Evolutionary conservation across 768 basidiomycete genomes (phyloP).

Genomic region (Coprinopsis cinerea): DNA sequence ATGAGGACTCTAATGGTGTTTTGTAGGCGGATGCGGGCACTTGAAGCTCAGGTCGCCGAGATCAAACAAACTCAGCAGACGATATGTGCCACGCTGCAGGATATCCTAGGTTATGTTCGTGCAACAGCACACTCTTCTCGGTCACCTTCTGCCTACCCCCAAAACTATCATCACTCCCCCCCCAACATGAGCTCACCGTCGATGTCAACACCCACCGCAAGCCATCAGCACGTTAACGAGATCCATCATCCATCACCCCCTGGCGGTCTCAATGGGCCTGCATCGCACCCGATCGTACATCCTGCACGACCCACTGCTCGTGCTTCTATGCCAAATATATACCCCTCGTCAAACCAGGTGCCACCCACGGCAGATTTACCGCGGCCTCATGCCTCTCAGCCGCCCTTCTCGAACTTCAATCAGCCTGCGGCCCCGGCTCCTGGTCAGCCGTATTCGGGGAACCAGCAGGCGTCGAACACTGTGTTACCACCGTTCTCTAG

Average conservation of each 20-base stretch:
- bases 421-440: constrained; percentile 20
- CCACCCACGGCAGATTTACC: constrained; percentile 35
- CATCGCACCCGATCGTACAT: constrained; percentile 24
- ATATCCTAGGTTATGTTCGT: constrained; percentile 77
- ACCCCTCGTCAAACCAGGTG: constrained; percentile 28
- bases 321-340: constrained; percentile 29
- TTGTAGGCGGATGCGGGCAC: constrained; percentile 79
- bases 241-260: constrained; percentile 37
- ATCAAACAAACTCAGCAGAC: constrained; percentile 66
- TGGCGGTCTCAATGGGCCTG: constrained; percentile 17
- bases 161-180: constrained; percentile 54
- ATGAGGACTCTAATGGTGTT: constrained; percentile 7
- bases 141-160: constrained; percentile 59
- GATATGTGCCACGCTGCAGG: constrained; percentile 76
- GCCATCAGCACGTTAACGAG: constrained; percentile 33
- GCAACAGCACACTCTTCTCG: constrained; percentile 43
- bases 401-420: constrained; percentile 36
- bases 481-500: constrained; percentile 68
- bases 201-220: constrained; percentile 42
- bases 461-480: constrained; percentile 27
- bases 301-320: constrained; percentile 31
- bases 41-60: constrained; percentile 82
- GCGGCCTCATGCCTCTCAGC: constrained; percentile 30
- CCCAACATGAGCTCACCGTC: constrained; percentile 61
- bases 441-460: constrained; percentile 30